phyloP scores from a whole-genome alignment of 1,139 yeast genomes.

The Hansenula lynferdii region DNA sequence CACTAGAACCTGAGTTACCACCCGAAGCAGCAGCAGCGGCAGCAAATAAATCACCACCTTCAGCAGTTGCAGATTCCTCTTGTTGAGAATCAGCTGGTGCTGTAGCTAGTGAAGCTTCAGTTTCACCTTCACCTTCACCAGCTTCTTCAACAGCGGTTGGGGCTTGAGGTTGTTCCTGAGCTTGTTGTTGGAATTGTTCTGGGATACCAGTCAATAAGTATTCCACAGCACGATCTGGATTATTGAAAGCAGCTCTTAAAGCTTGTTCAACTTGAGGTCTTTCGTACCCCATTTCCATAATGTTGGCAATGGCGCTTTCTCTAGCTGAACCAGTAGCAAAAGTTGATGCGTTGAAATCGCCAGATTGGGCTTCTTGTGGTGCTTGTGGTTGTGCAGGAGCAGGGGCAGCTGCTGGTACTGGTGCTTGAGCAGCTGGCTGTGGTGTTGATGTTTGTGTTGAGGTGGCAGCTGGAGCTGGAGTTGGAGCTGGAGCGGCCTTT shows the following conservation, averaged over 20 bases:
- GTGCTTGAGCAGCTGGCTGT: conserved; percentile 17
- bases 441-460: conserved; percentile 18
- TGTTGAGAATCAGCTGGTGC: conserved; percentile 29
- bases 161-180: conserved; percentile 19
- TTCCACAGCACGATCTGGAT: conserved; percentile 98
- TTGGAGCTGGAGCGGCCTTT: conserved; percentile 13
- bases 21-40: conserved; percentile 25
- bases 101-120: conserved; percentile 24
- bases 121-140: conserved; percentile 41
- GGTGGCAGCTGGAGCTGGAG: conserved; percentile 10
- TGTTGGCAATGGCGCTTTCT: conserved; percentile 52
- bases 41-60: conserved; percentile 21
- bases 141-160: conserved; percentile 50
- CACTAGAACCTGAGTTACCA: conserved; percentile 18
- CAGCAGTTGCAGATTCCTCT: conserved; percentile 16
- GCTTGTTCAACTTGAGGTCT: conserved; percentile 87
- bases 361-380: conserved; percentile 20
- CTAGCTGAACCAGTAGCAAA: conserved; percentile 28
- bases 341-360: conserved; percentile 26
- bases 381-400: conserved; percentile 18
- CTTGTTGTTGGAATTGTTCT: conserved; percentile 31
- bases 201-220: conserved; percentile 90
- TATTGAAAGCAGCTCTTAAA: conserved; percentile 90
- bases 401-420: conserved; percentile 9
- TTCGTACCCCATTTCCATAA: conserved; percentile 96